phyloP scores from a whole-genome alignment of 2,329 filamentous ascomycete species.

The Diaporthe ampelina region DNA sequence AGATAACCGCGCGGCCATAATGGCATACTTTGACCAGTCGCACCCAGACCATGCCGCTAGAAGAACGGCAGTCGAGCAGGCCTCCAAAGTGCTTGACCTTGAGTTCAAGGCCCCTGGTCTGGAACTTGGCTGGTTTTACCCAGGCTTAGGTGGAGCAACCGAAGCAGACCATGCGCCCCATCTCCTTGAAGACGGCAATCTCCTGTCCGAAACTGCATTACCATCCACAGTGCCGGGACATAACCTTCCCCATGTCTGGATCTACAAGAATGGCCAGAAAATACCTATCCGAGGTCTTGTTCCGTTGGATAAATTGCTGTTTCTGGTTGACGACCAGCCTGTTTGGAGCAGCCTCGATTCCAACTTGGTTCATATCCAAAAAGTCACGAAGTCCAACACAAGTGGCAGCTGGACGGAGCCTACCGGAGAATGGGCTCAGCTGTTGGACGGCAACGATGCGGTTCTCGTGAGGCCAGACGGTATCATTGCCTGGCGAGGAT shows the following conservation, averaged over 20 bases:
- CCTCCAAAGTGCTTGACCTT: slow-evolving; percentile 47
- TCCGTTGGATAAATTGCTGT: neutral
- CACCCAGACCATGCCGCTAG: slow-evolving; percentile 43
- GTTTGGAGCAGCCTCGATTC: slow-evolving; percentile 4
- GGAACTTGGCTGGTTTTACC: slow-evolving; percentile 54
- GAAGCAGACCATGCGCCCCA: slow-evolving; percentile 10
- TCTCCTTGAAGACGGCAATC: slow-evolving; percentile 20
- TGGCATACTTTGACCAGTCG: slow-evolving; percentile 45
- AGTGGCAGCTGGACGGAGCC: slow-evolving; percentile 1
- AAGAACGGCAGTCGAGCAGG: slow-evolving; percentile 45
- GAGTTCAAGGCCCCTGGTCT: slow-evolving; percentile 52
- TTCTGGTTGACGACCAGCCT: slow-evolving; percentile 19
- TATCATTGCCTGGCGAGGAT: slow-evolving; percentile 33
- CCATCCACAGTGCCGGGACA: slow-evolving; percentile 34
- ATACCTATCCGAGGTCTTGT: slow-evolving; percentile 21
- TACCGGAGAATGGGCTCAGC: slow-evolving; percentile 11
- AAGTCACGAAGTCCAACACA: neutral
- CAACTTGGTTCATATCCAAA: neutral
- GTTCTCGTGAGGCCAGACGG: slow-evolving; percentile 35
- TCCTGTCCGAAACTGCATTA: neutral
- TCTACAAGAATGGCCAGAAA: neutral
- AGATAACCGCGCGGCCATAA: slow-evolving; percentile 46
- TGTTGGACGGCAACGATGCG: slow-evolving; percentile 2
- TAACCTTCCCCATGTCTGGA: slow-evolving; percentile 33
- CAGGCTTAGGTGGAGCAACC: slow-evolving; percentile 25